phyloP scores from a whole-genome alignment of 352 stramenopile species.

The Aphanomyces stellatus region DNA sequence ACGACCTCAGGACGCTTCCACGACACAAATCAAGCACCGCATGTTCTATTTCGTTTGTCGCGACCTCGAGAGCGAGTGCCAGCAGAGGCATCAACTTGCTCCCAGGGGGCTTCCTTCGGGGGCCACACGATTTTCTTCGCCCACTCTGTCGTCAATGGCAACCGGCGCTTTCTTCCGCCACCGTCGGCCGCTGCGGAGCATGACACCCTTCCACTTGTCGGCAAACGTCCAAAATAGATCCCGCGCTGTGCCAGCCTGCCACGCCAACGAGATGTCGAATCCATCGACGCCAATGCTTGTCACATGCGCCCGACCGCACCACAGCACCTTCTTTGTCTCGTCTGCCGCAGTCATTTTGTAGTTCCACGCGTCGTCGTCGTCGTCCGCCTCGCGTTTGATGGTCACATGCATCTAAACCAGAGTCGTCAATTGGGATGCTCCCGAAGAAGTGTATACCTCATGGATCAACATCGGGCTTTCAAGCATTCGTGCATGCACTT shows the following conservation, averaged over 20 bases:
- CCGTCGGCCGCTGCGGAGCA: slow-evolving; percentile 44
- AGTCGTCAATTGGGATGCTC: too few relatives aligned
- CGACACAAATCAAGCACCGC: too few relatives aligned
- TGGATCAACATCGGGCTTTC: slow-evolving; percentile 4
- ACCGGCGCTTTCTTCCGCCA: slow-evolving; percentile 44
- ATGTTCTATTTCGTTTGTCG: too few relatives aligned
- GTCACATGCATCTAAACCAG: too few relatives aligned
- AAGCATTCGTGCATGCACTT: slow-evolving; percentile 24
- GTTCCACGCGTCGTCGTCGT: too few relatives aligned
- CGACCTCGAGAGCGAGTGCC: too few relatives aligned
- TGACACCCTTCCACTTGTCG: slow-evolving; percentile 51
- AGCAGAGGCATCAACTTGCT: too few relatives aligned
- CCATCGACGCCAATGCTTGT: neutral
- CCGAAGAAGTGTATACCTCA: too few relatives aligned
- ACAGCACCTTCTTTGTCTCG: slow-evolving; percentile 2
- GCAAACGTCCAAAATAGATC: slow-evolving; percentile 53
- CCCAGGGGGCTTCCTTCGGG: too few relatives aligned
- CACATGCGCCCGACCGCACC: slow-evolving; percentile 23
- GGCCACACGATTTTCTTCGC: neutral
- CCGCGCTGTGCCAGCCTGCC: slow-evolving; percentile 37
- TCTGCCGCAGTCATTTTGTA: neutral
- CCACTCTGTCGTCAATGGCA: neutral
- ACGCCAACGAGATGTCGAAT: slow-evolving; percentile 39
- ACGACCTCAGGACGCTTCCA: too few relatives aligned
- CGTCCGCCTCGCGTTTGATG: too few relatives aligned